Conservation (phyloP, 345 rosid species). For the Salix koriyanagi region DNA sequence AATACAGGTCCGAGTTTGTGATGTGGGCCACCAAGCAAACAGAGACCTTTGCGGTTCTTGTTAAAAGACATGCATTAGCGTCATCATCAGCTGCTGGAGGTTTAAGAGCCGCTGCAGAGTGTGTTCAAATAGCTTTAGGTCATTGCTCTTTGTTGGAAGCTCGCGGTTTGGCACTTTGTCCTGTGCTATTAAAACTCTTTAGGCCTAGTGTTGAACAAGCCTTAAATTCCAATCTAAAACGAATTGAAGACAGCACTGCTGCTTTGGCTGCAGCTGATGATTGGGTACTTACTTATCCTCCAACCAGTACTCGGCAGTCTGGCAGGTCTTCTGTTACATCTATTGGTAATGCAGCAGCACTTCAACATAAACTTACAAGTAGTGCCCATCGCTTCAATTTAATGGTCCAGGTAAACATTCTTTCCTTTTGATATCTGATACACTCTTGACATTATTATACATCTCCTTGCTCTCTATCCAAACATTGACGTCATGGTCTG, state of each 20-base stretch:
- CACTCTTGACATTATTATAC: background rate
- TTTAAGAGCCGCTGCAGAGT: conserved; percentile 97
- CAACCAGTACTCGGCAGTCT: conserved; percentile 62
- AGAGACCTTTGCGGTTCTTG: conserved; percentile 85
- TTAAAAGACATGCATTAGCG: conserved; percentile 92
- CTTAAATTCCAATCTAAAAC: conserved; percentile 82
- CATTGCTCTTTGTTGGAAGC: conserved; percentile 96
- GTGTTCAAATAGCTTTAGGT: conserved; percentile 98
- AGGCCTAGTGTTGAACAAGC: conserved; percentile 98
- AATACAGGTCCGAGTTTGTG: conserved; percentile 93
- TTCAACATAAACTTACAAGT: conserved; percentile 84
- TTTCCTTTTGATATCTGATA: background rate
- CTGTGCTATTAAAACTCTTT: conserved; percentile 79
- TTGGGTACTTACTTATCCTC: conserved; percentile 80
- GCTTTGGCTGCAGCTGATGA: conserved; percentile 99
- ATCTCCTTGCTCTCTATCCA: background rate
- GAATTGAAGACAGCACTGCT: conserved; percentile 98
- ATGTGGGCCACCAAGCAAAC: conserved; percentile 97
- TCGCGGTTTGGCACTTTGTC: conserved; percentile 91
- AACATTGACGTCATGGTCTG: background rate
- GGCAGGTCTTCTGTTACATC: conserved; percentile 51
- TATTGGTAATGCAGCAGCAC: conserved; percentile 42
- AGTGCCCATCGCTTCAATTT: conserved; percentile 97
- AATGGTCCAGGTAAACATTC: conserved; percentile 88
- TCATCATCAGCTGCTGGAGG: conserved; percentile 99